Conservation (phyloP, 192 early-diverging fungal genomes). For the Rhizoclosmatium globosum region DNA sequence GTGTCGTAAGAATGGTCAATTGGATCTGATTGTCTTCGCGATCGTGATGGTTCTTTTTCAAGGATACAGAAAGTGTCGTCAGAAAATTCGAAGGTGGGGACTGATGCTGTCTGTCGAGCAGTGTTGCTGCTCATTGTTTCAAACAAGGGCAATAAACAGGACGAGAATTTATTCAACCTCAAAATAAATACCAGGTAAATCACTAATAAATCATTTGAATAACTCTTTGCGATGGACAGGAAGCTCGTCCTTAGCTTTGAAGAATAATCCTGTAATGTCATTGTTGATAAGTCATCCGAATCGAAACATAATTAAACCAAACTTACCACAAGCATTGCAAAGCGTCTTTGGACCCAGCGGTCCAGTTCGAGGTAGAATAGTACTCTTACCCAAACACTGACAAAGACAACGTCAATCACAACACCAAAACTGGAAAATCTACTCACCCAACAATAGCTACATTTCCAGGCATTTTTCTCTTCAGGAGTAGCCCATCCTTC, state of each 20-base stretch:
- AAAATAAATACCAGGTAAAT: too few relatives aligned
- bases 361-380: slow-evolving; percentile 26
- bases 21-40: too few relatives aligned
- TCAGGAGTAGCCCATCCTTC: slow-evolving; percentile 29
- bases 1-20: too few relatives aligned
- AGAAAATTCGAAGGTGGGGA: too few relatives aligned
- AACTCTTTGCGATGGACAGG: slow-evolving; percentile 33
- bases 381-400: slow-evolving; percentile 32
- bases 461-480: slow-evolving; percentile 24
- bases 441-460: slow-evolving; percentile 31
- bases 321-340: slow-evolving; percentile 37
- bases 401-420: not conserved
- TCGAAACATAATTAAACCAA: not conserved
- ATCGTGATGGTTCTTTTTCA: too few relatives aligned
- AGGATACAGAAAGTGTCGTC: too few relatives aligned
- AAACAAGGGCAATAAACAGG: too few relatives aligned
- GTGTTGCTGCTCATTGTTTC: too few relatives aligned
- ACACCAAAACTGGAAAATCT: not conserved
- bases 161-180: too few relatives aligned
- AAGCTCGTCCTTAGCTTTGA: slow-evolving; percentile 5
- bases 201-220: not conserved
- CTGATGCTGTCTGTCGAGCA: too few relatives aligned
- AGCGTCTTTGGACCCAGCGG: slow-evolving; percentile 22
- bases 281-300: not conserved
- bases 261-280: slow-evolving; percentile 19